A percentile compares a stretch with the other conserved stretches of the same genome.
Conservation (phyloP, 1,284 basidiomycete genomes). For the Cutaneotrichosporon sp. region DNA sequence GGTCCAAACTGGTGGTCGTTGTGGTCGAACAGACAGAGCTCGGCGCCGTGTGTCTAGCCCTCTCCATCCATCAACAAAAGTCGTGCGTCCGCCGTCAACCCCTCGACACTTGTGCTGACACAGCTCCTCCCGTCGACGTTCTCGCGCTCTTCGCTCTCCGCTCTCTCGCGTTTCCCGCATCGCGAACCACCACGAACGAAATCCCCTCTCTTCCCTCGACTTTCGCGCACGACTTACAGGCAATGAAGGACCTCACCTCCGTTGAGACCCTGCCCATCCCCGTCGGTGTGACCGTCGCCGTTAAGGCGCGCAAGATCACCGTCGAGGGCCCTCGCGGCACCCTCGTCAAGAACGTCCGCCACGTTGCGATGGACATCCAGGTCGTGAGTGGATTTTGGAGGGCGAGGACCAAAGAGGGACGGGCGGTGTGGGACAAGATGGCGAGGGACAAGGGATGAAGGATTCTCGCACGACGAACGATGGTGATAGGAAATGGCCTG, state of each 20-base stretch:
- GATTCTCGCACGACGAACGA: neutral
- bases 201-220: neutral
- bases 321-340: slow-evolving; percentile 88
- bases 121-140: neutral
- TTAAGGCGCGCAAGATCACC: slow-evolving; percentile 86
- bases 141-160: neutral
- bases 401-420: neutral
- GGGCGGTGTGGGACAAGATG: neutral
- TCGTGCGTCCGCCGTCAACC: slow-evolving; percentile 18
- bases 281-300: slow-evolving; percentile 73
- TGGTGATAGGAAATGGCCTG: neutral
- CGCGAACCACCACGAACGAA: slow-evolving; percentile 1
- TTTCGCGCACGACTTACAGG: slow-evolving; percentile 15
- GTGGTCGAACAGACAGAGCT: neutral
- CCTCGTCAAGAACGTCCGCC: slow-evolving; percentile 85
- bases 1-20: too few species aligned
- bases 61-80: slow-evolving; percentile 21
- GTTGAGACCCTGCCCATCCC: slow-evolving; percentile 87
- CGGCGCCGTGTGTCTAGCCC: slow-evolving; percentile 2
- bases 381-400: slow-evolving; percentile 58
- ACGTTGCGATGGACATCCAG: slow-evolving; percentile 96
- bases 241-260: slow-evolving; percentile 55
- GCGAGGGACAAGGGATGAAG: neutral
- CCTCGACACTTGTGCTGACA: slow-evolving; percentile 4
- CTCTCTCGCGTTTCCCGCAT: neutral